Conservation (phyloP, 1,284 basidiomycete genomes). For the Phaffia rhodozyma region DNA sequence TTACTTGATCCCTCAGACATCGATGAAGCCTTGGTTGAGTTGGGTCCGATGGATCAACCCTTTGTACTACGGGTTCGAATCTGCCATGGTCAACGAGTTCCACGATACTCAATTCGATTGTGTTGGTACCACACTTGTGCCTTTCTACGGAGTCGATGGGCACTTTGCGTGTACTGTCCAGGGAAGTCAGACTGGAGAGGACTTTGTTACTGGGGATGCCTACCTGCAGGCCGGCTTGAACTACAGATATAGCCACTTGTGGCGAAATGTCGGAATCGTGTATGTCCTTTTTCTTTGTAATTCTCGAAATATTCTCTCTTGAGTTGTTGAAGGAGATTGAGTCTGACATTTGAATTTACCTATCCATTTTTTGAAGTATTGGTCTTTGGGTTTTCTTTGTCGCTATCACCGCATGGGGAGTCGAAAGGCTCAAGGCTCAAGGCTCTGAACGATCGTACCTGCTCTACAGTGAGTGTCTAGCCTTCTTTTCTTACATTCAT, state of each 20-base stretch:
- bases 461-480: slow-evolving; percentile 24
- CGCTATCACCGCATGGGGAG: slow-evolving; percentile 39
- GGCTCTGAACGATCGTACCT: slow-evolving; percentile 33
- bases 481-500: too few relatives aligned
- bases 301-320: not conserved
- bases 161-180: slow-evolving; percentile 32
- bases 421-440: slow-evolving; percentile 34
- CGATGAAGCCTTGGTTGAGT: slow-evolving; percentile 14
- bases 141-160: slow-evolving; percentile 22
- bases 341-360: slow-evolving; percentile 4
- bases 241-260: slow-evolving; percentile 47
- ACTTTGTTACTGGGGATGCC: slow-evolving; percentile 34
- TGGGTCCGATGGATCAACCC: slow-evolving; percentile 18
- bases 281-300: not conserved
- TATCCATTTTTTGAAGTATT: slow-evolving; percentile 33
- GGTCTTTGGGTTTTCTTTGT: slow-evolving; percentile 41
- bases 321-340: not conserved
- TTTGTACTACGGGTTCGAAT: slow-evolving; percentile 38
- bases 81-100: slow-evolving; percentile 48
- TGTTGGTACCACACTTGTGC: slow-evolving; percentile 26
- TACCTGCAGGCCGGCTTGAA: slow-evolving; percentile 48
- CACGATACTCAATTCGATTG: slow-evolving; percentile 33
- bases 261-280: slow-evolving; percentile 35
- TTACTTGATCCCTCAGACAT: slow-evolving; percentile 14
- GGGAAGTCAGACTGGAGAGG: slow-evolving; percentile 31